These are phyloP conservation scores for Thalassiosira delicatula DNA, from an alignment of 352 stramenopile species.

Conservation along the genomic window DNA sequence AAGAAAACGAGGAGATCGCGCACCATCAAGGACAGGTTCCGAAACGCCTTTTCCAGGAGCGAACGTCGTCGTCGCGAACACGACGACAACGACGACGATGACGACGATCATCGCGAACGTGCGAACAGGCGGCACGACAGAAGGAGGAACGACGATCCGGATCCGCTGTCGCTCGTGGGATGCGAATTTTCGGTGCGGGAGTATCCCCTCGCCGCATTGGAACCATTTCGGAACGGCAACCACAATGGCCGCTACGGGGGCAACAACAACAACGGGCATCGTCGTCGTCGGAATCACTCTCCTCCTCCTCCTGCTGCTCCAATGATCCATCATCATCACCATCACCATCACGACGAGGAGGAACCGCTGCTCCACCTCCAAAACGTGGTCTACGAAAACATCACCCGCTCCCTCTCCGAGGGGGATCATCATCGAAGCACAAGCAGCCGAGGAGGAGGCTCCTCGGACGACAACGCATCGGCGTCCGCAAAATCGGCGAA, in stretches of 20 bases:
- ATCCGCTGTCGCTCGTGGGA: constrained; percentile 22
- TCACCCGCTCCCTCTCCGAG: background rate
- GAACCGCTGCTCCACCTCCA: constrained; percentile 10
- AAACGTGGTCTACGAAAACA: constrained; percentile 4
- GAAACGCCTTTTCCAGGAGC: too few species aligned
- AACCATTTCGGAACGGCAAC: background rate
- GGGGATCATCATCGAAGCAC: background rate
- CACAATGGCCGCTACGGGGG: background rate
- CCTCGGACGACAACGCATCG: constrained; percentile 5
- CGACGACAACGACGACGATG: too few species aligned
- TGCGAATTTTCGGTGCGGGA: constrained; percentile 18
- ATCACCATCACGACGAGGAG: too few species aligned
- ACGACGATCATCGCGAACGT: too few species aligned
- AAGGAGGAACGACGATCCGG: too few species aligned
- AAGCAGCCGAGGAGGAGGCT: constrained; percentile 28
- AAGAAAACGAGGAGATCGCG: too few species aligned
- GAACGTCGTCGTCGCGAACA: too few species aligned
- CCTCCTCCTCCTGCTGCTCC: background rate
- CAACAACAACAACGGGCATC: background rate
- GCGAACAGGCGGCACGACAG: too few species aligned
- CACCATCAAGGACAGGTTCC: too few species aligned
- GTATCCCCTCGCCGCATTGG: constrained; percentile 21
- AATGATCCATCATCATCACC: too few species aligned
- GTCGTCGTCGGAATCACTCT: background rate
- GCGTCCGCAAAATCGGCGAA: background rate